phyloP scores from a whole-genome alignment of 139 green algal genomes.

The Dunaliella sp. region DNA sequence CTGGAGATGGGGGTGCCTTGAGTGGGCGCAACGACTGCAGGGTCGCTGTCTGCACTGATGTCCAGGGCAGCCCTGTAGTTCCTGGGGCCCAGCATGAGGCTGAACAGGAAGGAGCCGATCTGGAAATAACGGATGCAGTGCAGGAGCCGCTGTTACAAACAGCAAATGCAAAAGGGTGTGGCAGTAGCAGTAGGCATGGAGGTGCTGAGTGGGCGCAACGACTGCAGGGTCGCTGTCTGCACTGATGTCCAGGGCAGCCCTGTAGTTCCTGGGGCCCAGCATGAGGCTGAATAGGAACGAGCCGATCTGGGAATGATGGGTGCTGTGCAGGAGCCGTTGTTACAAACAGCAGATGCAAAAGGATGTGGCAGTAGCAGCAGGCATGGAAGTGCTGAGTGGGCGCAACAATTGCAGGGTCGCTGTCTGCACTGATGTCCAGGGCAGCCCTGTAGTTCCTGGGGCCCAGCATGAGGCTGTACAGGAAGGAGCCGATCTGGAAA shows the following conservation, averaged over 20 bases:
- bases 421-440: no score
- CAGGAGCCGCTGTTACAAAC: neutral
- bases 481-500: neutral
- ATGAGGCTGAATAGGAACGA: neutral
- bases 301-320: conserved; percentile 15
- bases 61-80: conserved; percentile 2
- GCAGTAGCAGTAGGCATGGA: neutral
- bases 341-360: neutral
- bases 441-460: neutral
- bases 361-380: neutral
- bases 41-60: conserved; percentile 17
- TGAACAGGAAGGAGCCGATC: conserved; percentile 23
- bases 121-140: conserved; percentile 1
- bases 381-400: neutral
- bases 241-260: no score
- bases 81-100: neutral
- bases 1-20: conserved; percentile 24
- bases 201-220: no score
- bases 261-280: neutral
- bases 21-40: conserved; percentile 13
- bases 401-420: no score
- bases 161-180: neutral
- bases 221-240: no score
- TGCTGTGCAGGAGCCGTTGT: neutral
- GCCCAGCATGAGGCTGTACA: neutral